A percentile compares a stretch with the other conserved stretches of the same genome.
phyloP scores from a whole-genome alignment of 768 basidiomycete genomes.

The Bullera alba region DNA sequence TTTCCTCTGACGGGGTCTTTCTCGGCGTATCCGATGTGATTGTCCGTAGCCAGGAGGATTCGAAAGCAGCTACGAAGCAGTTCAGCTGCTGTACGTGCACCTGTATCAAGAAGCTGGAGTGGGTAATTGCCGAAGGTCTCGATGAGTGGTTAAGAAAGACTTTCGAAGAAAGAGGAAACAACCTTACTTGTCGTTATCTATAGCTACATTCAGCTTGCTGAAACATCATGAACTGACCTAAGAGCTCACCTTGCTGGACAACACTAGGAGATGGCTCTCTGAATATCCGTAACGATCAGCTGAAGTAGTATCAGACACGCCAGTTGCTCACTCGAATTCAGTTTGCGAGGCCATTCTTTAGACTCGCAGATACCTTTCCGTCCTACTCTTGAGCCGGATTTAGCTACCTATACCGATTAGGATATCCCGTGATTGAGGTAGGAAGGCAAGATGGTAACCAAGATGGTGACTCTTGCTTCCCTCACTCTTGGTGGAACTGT shows the following conservation, averaged over 20 bases:
- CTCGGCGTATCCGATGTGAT: slow-evolving; percentile 91
- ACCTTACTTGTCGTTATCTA: slow-evolving; percentile 37
- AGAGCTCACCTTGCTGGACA: slow-evolving; percentile 19
- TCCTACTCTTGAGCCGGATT: too few relatives aligned
- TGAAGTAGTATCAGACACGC: too few relatives aligned
- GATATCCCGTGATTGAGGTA: too few relatives aligned
- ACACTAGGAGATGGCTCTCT: slow-evolving; percentile 25
- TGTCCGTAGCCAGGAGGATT: slow-evolving; percentile 89
- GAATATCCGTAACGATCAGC: too few relatives aligned
- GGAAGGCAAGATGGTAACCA: too few relatives aligned
- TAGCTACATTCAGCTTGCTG: not conserved
- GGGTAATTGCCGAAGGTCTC: not conserved
- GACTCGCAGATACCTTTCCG: too few relatives aligned
- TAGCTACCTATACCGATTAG: too few relatives aligned
- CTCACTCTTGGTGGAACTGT: too few relatives aligned
- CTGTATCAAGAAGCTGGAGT: not conserved
- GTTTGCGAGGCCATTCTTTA: too few relatives aligned
- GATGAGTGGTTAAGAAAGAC: not conserved
- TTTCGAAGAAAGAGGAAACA: not conserved
- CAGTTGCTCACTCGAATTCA: too few relatives aligned
- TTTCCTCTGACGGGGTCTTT: slow-evolving; percentile 88
- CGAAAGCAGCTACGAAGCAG: slow-evolving; percentile 44
- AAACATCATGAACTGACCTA: not conserved
- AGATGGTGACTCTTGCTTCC: too few relatives aligned
- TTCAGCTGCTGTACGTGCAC: not conserved